phyloP scores from a whole-genome alignment of 768 basidiomycete species.

The Suillus fuscotomentosus region DNA sequence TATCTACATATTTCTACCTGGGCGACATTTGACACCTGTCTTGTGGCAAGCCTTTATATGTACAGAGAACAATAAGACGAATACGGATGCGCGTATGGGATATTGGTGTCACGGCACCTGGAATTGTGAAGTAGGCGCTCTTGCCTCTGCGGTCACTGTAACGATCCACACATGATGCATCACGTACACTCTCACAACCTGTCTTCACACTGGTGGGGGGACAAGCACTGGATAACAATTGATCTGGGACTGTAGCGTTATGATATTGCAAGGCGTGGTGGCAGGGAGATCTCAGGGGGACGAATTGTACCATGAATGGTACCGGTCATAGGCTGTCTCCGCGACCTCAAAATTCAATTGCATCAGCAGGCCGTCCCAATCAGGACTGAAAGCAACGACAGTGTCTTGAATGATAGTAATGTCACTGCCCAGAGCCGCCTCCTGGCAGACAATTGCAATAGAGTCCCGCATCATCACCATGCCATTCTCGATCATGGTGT shows the following conservation, averaged over 20 bases:
- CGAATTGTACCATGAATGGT: not conserved
- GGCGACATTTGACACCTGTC: no score
- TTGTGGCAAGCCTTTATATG: no score
- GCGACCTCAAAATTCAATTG: not conserved
- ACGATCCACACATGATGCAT: no score
- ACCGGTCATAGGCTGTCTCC: not conserved
- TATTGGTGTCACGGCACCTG: no score
- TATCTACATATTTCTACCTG: no score
- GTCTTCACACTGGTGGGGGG: no score
- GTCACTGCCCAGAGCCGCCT: not conserved
- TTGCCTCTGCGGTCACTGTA: no score
- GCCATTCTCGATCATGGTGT: constrained; percentile 9
- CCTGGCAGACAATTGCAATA: not conserved
- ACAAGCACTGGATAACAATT: not conserved
- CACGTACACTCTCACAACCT: no score
- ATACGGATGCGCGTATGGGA: no score
- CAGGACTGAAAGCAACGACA: not conserved
- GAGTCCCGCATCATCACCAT: not conserved
- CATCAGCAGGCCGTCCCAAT: not conserved
- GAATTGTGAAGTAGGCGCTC: no score
- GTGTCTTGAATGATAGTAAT: not conserved
- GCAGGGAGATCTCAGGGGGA: not conserved
- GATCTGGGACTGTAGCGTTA: not conserved
- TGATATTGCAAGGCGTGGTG: not conserved
- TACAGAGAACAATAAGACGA: no score